Evolutionary conservation across 2,329 filamentous ascomycete species (phyloP), one percentile per base, ranked within the genome.

Genomic region (Hymenoscyphus infarciens): DNA sequence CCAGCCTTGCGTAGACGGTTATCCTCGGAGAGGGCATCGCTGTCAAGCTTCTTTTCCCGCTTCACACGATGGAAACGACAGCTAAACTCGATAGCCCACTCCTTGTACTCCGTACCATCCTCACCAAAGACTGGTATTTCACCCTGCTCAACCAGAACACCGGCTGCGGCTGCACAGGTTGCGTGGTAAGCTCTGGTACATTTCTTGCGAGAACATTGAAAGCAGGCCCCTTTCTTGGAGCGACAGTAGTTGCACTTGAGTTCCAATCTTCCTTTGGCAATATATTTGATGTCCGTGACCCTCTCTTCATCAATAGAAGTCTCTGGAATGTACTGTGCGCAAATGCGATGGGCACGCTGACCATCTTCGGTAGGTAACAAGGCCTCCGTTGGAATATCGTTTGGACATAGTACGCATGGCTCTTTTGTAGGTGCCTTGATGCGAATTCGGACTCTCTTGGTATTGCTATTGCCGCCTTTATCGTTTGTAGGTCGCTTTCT

Each of bases 211-310:
- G 92, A 96, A 77, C 95, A 99, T 75, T 98, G 94, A 78, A 99
- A 96, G 77, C 94, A 97, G 16, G 92, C 92, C n/a, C 95, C 95
- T 62, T 90, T 90, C 76, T 95, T 96, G 35, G 92, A 96, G 38
- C 93, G 91, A 74, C 95, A 99, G 77, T 91, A 97, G 65, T 96
- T 87, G 75, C 95, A 99, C 76, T 96, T 97, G 69, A 98, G 87
- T 29, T 96, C 92, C 69, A 96, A 79, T 22, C 94, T 90, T 61
- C 90, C 91, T 75, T 95, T 94, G 73, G 90, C 87, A 68, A 98
- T 92, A 64, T 86, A 85, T n/a, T 85, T 83, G 58, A 92, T 84
- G 68, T 96, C 94, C 68, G 84, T 89, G 27, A 97, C 84, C 10
- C 86, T 83, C 65, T 92, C 65, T 80, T 79, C 29, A 90, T 91